Evolutionary conservation across 1,284 basidiomycete species (phyloP), one percentile per base, ranked within the genome.

Genomic region (Heimioporus retisporus): DNA sequence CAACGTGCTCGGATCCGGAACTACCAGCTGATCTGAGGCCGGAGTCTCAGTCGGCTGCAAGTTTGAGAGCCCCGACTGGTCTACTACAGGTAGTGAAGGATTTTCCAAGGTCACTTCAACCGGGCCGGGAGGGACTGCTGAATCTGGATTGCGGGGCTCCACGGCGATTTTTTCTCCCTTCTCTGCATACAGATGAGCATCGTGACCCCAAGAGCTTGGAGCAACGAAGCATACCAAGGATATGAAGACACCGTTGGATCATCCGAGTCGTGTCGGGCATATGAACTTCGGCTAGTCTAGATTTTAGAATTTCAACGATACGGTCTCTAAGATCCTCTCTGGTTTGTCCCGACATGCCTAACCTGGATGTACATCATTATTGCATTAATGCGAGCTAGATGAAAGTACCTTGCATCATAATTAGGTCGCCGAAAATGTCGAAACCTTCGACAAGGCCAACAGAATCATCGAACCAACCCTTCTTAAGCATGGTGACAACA

Each of bases 381-480:
- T 11, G 15, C 19, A 50, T 4, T 21, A 50, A 19, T 10, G 48
- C 48, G 21, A n/a, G 48, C 10, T 21, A n/a, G 48, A 50, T 50
- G 21, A 50, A 19, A 11, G 16, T 50, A 50, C 48, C 48, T 16
- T 19, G 48, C 48, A 19, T 50, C 48, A 50, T 50, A 50, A 50
- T 21, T 19, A 50, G 21, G 48, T 50, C 48, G 18, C 48, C 8
- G 25, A 58, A 58, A 43, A 58, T 58, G 10, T 58, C 56, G 19
- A 44, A 46, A n/a, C 56, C 56, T 58, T 58, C 56, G 16, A 56
- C 55, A 8, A 35, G 40, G 21, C 55, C 55, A 8, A 56, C n/a
- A 23, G 35, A 31, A 16, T 56, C 55, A n/a, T 56, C 55, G 23
- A 56, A 56, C 55, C 55, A 56, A 40, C 40, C 40, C n/a, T 56